These are phyloP conservation scores for Neurospora sp. DNA, from an alignment of 495 filamentous ascomycete genomes.

Conservation along the genomic window DNA sequence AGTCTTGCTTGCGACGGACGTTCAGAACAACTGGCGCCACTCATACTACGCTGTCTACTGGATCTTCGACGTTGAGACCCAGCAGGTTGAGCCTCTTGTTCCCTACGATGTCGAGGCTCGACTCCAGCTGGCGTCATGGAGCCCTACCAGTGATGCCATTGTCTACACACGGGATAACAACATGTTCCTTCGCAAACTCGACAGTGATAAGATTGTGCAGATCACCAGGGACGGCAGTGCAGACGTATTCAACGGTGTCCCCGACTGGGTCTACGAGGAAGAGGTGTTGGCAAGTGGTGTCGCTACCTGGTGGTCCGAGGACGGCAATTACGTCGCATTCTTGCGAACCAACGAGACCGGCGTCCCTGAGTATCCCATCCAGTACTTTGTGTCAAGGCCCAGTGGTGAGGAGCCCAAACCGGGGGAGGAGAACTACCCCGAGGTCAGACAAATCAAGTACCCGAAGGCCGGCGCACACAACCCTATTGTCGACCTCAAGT, in stretches of 20 bases:
- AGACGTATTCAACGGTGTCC: slow-evolving; percentile 91
- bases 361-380: slow-evolving; percentile 87
- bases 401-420: slow-evolving; percentile 60
- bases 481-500: slow-evolving; percentile 74
- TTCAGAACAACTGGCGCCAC: slow-evolving; percentile 73
- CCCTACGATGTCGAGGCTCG: slow-evolving; percentile 53
- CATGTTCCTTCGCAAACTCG: slow-evolving; percentile 66
- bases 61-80: slow-evolving; percentile 84
- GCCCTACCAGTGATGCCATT: slow-evolving; percentile 73
- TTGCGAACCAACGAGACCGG: slow-evolving; percentile 83
- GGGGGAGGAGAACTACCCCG: slow-evolving; percentile 83
- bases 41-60: slow-evolving; percentile 79
- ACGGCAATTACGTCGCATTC: slow-evolving; percentile 82
- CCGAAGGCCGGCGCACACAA: slow-evolving; percentile 93
- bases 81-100: slow-evolving; percentile 69
- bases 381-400: slow-evolving; percentile 84
- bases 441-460: slow-evolving; percentile 88
- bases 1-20: slow-evolving; percentile 66
- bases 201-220: slow-evolving; percentile 42
- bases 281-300: slow-evolving; percentile 76
- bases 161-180: slow-evolving; percentile 85
- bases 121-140: slow-evolving; percentile 84
- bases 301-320: slow-evolving; percentile 89
- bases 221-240: slow-evolving; percentile 80
- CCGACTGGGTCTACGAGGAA: slow-evolving; percentile 98